A percentile compares a stretch with the other conserved stretches of the same genome.
Conservation (phyloP, 2,329 filamentous ascomycete species). For the Lojkania enalia region DNA sequence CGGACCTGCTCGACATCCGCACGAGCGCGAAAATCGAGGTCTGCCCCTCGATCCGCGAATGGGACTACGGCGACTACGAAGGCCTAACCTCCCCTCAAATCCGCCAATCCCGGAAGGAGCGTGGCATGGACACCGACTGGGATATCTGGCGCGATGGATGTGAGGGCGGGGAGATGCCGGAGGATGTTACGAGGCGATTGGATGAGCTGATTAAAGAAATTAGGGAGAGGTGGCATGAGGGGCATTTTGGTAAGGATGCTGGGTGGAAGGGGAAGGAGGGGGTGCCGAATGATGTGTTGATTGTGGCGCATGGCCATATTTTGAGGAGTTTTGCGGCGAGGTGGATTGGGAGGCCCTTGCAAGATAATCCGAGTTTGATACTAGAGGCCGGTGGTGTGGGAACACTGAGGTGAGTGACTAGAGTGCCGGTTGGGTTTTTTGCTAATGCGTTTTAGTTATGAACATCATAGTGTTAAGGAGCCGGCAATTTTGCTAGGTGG, state of each 20-base stretch:
- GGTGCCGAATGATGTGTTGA: slow-evolving; percentile 66
- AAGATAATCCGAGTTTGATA: slow-evolving; percentile 75
- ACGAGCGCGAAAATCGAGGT: slow-evolving; percentile 52
- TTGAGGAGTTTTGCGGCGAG: slow-evolving; percentile 84
- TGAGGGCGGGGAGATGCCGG: slow-evolving; percentile 77
- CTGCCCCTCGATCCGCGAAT: slow-evolving; percentile 60
- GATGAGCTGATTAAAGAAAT: slow-evolving; percentile 79
- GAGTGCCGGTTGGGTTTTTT: too few species aligned
- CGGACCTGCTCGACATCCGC: slow-evolving; percentile 25
- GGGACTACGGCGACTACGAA: slow-evolving; percentile 67
- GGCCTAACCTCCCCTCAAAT: slow-evolving; percentile 60
- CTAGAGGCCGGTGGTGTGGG: slow-evolving; percentile 67
- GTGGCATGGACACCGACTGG: slow-evolving; percentile 65
- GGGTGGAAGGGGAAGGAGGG: slow-evolving; percentile 50
- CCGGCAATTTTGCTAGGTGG: slow-evolving; percentile 57
- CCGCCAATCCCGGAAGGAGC: slow-evolving; percentile 47
- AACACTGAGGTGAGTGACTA: slow-evolving; percentile 47
- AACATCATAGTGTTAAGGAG: slow-evolving; percentile 54
- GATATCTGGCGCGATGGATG: slow-evolving; percentile 89
- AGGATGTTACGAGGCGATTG: slow-evolving; percentile 71
- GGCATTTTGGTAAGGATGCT: slow-evolving; percentile 59
- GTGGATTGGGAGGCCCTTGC: slow-evolving; percentile 75
- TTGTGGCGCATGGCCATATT: slow-evolving; percentile 91
- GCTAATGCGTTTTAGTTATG: slow-evolving; percentile 45
- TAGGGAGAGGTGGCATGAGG: slow-evolving; percentile 53